phyloP scores from a whole-genome alignment of 352 stramenopile species.

The Globisporangium echinulatum region DNA sequence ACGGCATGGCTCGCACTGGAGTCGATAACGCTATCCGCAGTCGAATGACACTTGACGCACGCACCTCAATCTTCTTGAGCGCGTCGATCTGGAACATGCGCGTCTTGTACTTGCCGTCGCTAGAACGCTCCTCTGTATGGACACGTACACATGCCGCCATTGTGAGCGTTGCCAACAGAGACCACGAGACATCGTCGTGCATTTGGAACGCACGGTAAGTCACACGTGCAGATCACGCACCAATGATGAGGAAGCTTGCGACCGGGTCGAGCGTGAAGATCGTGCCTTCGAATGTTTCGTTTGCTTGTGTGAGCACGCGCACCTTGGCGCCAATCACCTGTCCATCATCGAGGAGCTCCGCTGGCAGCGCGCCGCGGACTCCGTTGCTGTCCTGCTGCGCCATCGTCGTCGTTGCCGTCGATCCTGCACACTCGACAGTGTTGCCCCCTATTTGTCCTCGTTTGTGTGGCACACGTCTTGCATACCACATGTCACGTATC shows the following conservation, averaged over 20 bases:
- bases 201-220: too few relatives aligned
- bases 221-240: conserved; percentile 17
- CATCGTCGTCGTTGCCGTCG: conserved; percentile 1
- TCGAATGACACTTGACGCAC: neutral
- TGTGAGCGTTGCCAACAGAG: too few relatives aligned
- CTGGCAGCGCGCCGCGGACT: conserved; percentile 23
- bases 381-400: conserved; percentile 13
- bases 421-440: neutral
- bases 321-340: conserved; percentile 56
- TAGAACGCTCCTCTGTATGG: conserved; percentile 41
- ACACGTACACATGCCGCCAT: neutral
- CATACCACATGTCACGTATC: neutral
- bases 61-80: conserved; percentile 58
- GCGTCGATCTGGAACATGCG: conserved; percentile 68
- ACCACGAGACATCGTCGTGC: too few relatives aligned
- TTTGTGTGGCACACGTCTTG: neutral
- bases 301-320: conserved; percentile 39
- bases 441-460: neutral
- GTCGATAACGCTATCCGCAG: too few relatives aligned
- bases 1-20: neutral
- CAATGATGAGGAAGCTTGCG: conserved; percentile 75
- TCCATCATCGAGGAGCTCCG: conserved; percentile 57
- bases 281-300: conserved; percentile 58
- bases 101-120: conserved; percentile 59
- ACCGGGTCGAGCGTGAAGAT: conserved; percentile 77